Conservation (phyloP, 306 rosid species). For the Prunus salicina region DNA sequence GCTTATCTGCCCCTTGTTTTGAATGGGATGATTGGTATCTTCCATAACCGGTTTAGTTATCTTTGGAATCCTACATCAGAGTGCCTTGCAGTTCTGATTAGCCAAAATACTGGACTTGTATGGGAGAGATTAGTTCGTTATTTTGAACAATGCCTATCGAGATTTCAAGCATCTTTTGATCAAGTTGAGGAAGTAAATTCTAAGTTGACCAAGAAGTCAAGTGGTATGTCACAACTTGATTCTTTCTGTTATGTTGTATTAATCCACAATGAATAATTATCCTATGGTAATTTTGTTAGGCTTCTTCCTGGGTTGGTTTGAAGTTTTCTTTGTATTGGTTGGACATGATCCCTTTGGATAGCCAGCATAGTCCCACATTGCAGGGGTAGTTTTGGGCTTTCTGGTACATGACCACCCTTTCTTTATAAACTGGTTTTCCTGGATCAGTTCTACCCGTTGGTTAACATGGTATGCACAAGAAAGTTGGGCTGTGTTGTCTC, state of each 20-base stretch:
- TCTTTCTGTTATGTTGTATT: neutral
- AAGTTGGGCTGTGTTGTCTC: neutral
- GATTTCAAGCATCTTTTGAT: slow-evolving; percentile 34
- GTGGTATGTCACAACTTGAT: slow-evolving; percentile 44
- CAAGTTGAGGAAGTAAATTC: slow-evolving; percentile 31
- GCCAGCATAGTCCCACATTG: neutral
- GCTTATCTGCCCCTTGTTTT: slow-evolving; percentile 64
- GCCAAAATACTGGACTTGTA: slow-evolving; percentile 42
- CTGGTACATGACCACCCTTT: neutral
- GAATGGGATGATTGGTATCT: slow-evolving; percentile 67
- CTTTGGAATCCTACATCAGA: slow-evolving; percentile 76
- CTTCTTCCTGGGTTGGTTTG: neutral
- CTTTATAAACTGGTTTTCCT: neutral
- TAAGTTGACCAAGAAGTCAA: slow-evolving; percentile 31
- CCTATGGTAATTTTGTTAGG: neutral
- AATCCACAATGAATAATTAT: neutral
- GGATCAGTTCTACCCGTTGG: neutral
- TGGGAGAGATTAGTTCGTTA: slow-evolving; percentile 55
- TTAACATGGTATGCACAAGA: neutral
- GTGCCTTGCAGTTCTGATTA: slow-evolving; percentile 70
- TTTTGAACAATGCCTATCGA: slow-evolving; percentile 46
- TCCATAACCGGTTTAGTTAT: slow-evolving; percentile 70
- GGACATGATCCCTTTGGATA: neutral
- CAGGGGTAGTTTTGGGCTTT: neutral
- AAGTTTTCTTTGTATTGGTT: neutral